These are phyloP conservation scores for Chytriomyces sp. DNA, from an alignment of 192 early-diverging fungal genomes.

Conservation along the genomic window DNA sequence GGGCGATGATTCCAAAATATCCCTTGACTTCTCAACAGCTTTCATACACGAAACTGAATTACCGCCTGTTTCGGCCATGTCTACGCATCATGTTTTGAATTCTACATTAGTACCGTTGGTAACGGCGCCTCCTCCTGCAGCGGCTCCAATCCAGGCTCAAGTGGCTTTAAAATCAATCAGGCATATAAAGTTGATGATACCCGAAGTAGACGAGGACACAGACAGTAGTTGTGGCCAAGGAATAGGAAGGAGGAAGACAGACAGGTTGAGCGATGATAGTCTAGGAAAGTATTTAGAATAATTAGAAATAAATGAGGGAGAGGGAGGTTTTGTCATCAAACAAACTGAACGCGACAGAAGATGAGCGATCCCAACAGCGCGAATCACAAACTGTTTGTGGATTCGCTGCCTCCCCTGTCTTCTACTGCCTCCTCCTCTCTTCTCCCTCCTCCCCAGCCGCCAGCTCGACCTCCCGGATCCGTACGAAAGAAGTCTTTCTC, in stretches of 20 bases:
- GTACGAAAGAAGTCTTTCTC: not conserved
- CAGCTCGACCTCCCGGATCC: not conserved
- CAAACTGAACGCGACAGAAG: not conserved
- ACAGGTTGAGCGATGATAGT: not conserved
- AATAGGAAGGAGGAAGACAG: not conserved
- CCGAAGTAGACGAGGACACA: not conserved
- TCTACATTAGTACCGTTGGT: not conserved
- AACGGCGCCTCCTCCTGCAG: not conserved
- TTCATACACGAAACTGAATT: not conserved
- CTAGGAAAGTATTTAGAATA: not conserved
- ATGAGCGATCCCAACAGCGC: not conserved
- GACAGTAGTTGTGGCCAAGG: not conserved
- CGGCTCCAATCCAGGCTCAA: not conserved
- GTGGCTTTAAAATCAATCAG: not conserved
- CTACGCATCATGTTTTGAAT: not conserved
- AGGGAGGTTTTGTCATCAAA: no score
- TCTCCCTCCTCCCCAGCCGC: not conserved
- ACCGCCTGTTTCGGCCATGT: no score
- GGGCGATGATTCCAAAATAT: no score
- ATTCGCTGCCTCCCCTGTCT: not conserved
- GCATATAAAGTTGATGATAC: not conserved
- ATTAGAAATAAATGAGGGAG: no score
- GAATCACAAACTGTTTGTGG: not conserved
- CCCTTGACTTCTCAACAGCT: not conserved
- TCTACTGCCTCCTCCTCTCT: not conserved